These are phyloP conservation scores for Globomyces sp. DNA, from an alignment of 371 early-diverging fungal species.

Conservation along the genomic window DNA sequence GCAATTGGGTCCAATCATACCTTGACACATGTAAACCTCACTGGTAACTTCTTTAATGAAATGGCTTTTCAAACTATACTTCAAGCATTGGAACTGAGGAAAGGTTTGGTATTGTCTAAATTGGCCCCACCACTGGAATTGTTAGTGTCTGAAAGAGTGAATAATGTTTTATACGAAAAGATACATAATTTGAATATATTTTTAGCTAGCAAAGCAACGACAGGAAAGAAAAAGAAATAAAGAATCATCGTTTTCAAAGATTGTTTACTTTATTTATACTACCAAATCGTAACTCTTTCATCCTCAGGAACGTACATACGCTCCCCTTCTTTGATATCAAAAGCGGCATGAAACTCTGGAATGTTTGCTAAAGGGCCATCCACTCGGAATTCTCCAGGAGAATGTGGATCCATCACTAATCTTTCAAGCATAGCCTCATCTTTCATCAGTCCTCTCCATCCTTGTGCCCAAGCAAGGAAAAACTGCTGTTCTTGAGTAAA, in stretches of 20 bases:
- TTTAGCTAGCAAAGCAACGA: background rate
- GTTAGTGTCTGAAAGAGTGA: background rate
- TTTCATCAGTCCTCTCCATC: conserved; percentile 12
- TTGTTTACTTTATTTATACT: background rate
- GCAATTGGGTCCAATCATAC: background rate
- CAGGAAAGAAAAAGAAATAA: conserved; percentile 10
- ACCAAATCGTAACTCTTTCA: conserved; percentile 5
- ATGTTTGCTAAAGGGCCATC: background rate
- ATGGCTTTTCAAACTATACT: background rate
- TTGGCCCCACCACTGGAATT: background rate
- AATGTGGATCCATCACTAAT: conserved; percentile 8
- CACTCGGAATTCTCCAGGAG: background rate
- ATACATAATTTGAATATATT: conserved; percentile 4
- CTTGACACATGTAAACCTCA: background rate
- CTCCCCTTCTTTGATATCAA: background rate
- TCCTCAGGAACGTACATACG: background rate
- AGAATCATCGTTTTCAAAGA: background rate
- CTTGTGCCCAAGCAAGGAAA: conserved; percentile 33
- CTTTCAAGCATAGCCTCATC: background rate
- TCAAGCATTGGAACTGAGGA: background rate
- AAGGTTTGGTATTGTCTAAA: background rate
- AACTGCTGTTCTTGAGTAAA: conserved; percentile 37
- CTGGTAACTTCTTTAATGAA: conserved; percentile 8
- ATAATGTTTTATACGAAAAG: background rate
- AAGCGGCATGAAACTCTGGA: background rate